Evolutionary conservation across 176 grass and related monocot genomes (phyloP).

Genomic region (Hordeum vulgare): DNA sequence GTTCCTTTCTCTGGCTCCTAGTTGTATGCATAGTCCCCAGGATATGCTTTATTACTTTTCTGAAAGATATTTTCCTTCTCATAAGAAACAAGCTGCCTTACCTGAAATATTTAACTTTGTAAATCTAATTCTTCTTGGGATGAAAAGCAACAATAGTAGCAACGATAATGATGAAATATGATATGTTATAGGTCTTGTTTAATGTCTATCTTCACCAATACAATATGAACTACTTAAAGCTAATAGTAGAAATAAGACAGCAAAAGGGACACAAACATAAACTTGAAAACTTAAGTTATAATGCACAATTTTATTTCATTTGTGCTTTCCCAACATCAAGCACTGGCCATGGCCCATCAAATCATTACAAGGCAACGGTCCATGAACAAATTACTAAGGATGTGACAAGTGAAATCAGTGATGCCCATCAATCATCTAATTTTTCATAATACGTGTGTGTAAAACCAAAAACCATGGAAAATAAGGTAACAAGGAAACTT

Average conservation of each 20-base stretch:
- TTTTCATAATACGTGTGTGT: background rate
- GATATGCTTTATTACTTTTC: too few species aligned
- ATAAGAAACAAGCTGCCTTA: too few species aligned
- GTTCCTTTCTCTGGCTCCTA: too few species aligned
- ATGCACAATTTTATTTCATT: background rate
- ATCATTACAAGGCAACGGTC: background rate
- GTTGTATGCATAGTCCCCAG: too few species aligned
- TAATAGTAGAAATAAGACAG: background rate
- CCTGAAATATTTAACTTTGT: too few species aligned
- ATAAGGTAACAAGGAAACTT: background rate
- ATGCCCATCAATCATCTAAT: background rate
- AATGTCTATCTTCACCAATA: background rate
- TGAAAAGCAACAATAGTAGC: background rate
- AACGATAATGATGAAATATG: background rate
- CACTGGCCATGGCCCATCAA: background rate
- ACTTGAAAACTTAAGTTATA: background rate
- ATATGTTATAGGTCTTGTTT: background rate
- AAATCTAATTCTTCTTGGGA: background rate
- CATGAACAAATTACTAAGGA: background rate
- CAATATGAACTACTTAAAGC: background rate
- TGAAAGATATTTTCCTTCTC: too few species aligned
- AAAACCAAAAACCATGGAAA: background rate
- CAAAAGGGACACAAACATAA: background rate
- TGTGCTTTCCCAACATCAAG: background rate
- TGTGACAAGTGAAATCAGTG: background rate